phyloP scores from a whole-genome alignment of 352 stramenopile species.

The Pythium dissimile region DNA sequence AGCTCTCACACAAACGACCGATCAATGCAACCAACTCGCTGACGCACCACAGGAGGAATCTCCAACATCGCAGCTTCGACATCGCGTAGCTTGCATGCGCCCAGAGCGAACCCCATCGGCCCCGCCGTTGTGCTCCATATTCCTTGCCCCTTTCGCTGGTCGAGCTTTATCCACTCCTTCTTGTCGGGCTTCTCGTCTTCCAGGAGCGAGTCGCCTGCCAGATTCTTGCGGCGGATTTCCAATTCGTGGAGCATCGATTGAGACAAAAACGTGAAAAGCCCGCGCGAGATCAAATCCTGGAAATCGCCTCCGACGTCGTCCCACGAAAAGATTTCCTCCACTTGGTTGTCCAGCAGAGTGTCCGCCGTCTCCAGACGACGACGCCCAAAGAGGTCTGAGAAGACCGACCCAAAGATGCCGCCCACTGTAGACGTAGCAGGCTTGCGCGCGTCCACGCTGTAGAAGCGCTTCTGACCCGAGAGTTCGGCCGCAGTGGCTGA shows the following conservation, averaged over 20 bases:
- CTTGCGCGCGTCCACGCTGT: constrained; percentile 52
- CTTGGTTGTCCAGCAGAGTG: constrained; percentile 33
- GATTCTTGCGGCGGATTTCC: constrained; percentile 26
- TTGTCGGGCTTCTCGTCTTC: constrained; percentile 23
- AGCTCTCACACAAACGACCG: neutral
- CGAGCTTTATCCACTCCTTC: constrained; percentile 27
- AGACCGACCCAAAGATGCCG: constrained; percentile 56
- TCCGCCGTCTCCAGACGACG: constrained; percentile 54
- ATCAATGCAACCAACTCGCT: neutral
- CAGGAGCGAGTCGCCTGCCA: constrained; percentile 8
- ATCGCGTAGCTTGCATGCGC: constrained; percentile 54
- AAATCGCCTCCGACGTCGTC: constrained; percentile 60
- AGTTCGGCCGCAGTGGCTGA: constrained; percentile 6
- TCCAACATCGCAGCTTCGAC: constrained; percentile 73
- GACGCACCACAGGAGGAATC: constrained; percentile 42
- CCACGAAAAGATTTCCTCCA: constrained; percentile 60
- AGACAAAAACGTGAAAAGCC: constrained; percentile 62
- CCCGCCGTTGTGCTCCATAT: constrained; percentile 67
- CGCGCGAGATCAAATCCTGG: constrained; percentile 56
- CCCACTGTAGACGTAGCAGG: constrained; percentile 18
- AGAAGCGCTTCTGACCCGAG: constrained; percentile 29
- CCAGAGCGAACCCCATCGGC: constrained; percentile 48
- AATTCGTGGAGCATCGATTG: constrained; percentile 43
- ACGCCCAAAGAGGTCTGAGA: constrained; percentile 69
- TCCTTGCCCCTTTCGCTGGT: constrained; percentile 43